Conservation (phyloP, 805 yeast genomes). For the Yarrowia phangngaensis region DNA sequence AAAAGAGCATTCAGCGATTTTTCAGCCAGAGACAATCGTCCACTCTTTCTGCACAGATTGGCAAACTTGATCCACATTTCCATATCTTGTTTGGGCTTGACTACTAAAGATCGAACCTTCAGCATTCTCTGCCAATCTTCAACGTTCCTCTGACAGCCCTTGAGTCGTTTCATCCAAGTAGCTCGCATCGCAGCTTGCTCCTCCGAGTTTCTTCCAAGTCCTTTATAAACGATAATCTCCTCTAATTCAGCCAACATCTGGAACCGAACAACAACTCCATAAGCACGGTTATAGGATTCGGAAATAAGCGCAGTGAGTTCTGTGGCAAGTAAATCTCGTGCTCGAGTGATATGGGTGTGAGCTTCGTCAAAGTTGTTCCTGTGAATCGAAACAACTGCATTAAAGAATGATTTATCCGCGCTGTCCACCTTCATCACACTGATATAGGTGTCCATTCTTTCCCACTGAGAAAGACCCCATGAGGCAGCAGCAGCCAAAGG, state of each 20-base stretch:
- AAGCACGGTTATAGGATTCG: constrained; percentile 94
- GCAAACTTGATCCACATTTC: constrained; percentile 98
- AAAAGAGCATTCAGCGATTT: constrained; percentile 76
- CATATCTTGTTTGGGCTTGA: constrained; percentile 94
- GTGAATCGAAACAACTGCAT: constrained; percentile 82
- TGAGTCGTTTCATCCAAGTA: constrained; percentile 89
- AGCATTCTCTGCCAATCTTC: constrained; percentile 98
- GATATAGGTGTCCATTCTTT: constrained; percentile 86
- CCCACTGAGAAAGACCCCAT: constrained; percentile 98
- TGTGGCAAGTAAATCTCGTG: constrained; percentile 84
- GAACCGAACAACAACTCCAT: constrained; percentile 92
- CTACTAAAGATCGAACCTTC: constrained; percentile 86
- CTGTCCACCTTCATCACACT: constrained; percentile 86
- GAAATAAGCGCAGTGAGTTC: constrained; percentile 92
- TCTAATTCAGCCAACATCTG: constrained; percentile 97
- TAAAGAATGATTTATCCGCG: constrained; percentile 92
- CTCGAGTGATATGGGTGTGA: constrained; percentile 67
- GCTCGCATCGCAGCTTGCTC: constrained; percentile 72
- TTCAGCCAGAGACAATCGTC: constrained; percentile 87
- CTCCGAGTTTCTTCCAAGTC: constrained; percentile 77
- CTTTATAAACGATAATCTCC: constrained; percentile 86
- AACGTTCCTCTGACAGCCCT: constrained; percentile 94
- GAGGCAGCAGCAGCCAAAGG: constrained; percentile 99
- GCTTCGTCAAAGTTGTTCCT: constrained; percentile 83
- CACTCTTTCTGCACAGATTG: constrained; percentile 89